Percentiles rank a stretch among this genome's conserved stretches.
Evolutionary conservation across 345 rosid species (phyloP).

Genomic region (Erucastrum elatum): DNA sequence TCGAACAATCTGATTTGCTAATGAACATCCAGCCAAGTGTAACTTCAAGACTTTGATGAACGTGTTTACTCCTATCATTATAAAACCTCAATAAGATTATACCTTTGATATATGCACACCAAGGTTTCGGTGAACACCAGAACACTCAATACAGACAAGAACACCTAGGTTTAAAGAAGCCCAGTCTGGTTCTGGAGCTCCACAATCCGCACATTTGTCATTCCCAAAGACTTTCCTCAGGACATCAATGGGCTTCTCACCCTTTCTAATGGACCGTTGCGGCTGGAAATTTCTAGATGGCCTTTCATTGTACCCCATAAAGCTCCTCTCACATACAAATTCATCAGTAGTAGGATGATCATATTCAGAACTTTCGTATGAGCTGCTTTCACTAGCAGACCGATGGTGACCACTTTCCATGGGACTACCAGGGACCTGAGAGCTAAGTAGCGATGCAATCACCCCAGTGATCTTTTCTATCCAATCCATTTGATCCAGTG

Average conservation of each 20-base stretch:
- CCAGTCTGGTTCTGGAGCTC: conserved; percentile 98
- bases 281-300: conserved; percentile 65
- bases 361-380: conserved; percentile 90
- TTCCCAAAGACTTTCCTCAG: conserved; percentile 82
- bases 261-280: conserved; percentile 60
- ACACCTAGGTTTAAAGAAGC: conserved; percentile 94
- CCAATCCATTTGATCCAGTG: conserved; percentile 98
- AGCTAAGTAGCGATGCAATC: conserved; percentile 94
- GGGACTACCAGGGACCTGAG: conserved; percentile 87
- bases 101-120: conserved; percentile 99
- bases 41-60: conserved; percentile 4
- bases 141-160: conserved; percentile 98
- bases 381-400: conserved; percentile 97
- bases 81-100: conserved; percentile 20
- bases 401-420: conserved; percentile 92
- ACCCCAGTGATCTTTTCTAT: conserved; percentile 98
- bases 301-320: conserved; percentile 62
- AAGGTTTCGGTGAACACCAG: conserved; percentile 99
- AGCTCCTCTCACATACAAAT: conserved; percentile 67
- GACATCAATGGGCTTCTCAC: conserved; percentile 89
- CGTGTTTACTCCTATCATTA: not conserved
- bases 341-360: conserved; percentile 81
- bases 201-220: conserved; percentile 99
- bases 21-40: conserved; percentile 16
- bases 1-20: conserved; percentile 17